Conservation (phyloP, 2,329 filamentous ascomycete species). For the Microsporum audouinii region DNA sequence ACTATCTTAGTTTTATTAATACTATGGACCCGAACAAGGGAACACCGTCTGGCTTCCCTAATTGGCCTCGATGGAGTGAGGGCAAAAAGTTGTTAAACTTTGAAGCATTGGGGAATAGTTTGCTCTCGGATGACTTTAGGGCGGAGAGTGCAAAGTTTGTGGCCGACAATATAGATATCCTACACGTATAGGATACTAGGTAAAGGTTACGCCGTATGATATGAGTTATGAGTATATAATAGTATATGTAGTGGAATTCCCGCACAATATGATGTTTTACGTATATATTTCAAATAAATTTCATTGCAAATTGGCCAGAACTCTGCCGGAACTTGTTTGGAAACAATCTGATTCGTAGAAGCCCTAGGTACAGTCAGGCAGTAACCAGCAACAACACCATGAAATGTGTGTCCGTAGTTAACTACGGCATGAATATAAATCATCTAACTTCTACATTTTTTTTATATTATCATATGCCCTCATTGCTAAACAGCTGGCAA, state of each 20-base stretch:
- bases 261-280: too few relatives aligned
- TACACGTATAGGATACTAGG: neutral
- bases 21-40: constrained; percentile 57
- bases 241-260: too few relatives aligned
- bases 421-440: too few relatives aligned
- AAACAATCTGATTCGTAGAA: too few relatives aligned
- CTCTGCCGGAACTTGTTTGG: too few relatives aligned
- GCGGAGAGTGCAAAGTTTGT: neutral
- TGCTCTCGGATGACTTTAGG: neutral
- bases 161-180: neutral
- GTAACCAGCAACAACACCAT: too few relatives aligned
- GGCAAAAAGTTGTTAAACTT: constrained; percentile 10
- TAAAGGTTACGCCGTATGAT: neutral
- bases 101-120: neutral
- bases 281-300: too few relatives aligned
- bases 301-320: too few relatives aligned
- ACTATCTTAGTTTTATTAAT: constrained; percentile 63
- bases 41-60: constrained; percentile 26
- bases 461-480: too few relatives aligned
- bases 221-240: neutral
- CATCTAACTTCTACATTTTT: too few relatives aligned
- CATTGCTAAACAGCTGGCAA: neutral
- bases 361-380: too few relatives aligned
- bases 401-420: too few relatives aligned
- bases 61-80: constrained; percentile 47